Percentiles rank a stretch among this genome's conserved stretches.
These are phyloP conservation scores for Clohesyomyces aquaticus DNA, from an alignment of 495 filamentous ascomycete species.

Conservation along the genomic window DNA sequence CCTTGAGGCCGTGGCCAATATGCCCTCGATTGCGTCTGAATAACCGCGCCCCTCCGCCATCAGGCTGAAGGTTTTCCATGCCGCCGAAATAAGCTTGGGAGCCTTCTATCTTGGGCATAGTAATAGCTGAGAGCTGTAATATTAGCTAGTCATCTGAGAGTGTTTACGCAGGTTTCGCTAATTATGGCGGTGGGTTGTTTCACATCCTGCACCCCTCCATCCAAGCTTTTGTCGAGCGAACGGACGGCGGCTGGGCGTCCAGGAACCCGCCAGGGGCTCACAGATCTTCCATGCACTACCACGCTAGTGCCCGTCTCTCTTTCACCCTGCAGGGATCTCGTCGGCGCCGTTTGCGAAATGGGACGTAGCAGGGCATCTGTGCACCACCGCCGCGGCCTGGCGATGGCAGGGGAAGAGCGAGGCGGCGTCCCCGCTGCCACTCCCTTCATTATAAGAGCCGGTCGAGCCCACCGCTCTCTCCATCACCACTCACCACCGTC, in stretches of 20 bases:
- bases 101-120: conserved; percentile 2
- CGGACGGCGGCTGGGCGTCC: conserved; percentile 10
- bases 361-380: not conserved
- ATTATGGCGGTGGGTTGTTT: conserved; percentile 32
- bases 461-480: not conserved
- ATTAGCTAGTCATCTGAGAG: not conserved
- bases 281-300: conserved; percentile 16
- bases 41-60: not conserved
- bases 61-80: not conserved
- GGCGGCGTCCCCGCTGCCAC: conserved; percentile 3
- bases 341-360: conserved; percentile 12
- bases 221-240: conserved; percentile 27
- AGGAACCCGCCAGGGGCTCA: conserved; percentile 29
- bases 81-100: conserved; percentile 12
- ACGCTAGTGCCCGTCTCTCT: conserved; percentile 25
- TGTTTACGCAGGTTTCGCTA: conserved; percentile 1
- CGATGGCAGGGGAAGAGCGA: conserved; percentile 9
- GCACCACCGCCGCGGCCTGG: no score
- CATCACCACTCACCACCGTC: conserved; percentile 4
- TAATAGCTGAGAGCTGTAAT: not conserved
- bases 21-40: not conserved
- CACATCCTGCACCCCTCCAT: conserved; percentile 26
- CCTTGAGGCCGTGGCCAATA: not conserved
- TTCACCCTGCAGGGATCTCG: conserved; percentile 25
- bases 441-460: conserved; percentile 4